Base-by-base conservation (phyloP, 148 eudicot species). In the Camellia lanceoleosa region DNA sequence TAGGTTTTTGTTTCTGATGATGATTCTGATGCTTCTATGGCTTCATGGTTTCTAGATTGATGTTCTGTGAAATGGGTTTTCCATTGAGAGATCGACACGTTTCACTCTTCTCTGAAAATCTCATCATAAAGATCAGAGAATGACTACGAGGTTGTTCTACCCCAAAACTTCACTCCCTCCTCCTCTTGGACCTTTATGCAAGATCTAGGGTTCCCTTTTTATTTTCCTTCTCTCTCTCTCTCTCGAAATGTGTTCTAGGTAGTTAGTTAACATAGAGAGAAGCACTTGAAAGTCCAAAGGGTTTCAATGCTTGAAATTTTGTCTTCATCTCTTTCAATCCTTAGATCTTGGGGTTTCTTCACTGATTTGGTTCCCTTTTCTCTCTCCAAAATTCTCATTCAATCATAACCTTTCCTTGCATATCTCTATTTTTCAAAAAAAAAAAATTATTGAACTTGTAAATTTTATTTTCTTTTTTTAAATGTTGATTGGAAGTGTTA, bases 1-100 rank as follows among this genome's bases (percentile, higher is more conserved):
- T 30, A 30, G 52, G 14, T 54, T 4, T 20, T 18, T 41, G 12
- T 64, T 72, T 54, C 43, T 51, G 8, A 18, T 20, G 74, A 47
- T n/a, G 7, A 13, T 68, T 44, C 52, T 68, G 5, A 19, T 12
- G 52, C 72, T 44, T 15, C 44, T 4, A 18, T 15, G 74, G 58
- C 6, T 71, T 18, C 23, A 16, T n/a, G 3, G 55, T 19, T 73
- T 46, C 20, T 3, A 41, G 62, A 64, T 43, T 75, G 79, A 81
- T 67, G 64, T 81, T 63, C 11, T 47, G 44, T 60, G 56, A 12
- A 44, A 49, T 59, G 62, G 67, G 5, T 47, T 67, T 5, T 64
- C 85, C 81, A 79, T 52, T 83, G 71, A 70, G 10, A 76, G 71
- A 67, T 73, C 80, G 88, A 88, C 90, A 85, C 82, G 86, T 83